Evolutionary conservation across 306 rosid species (phyloP), one percentile per base, ranked within the genome.

Genomic region (Pachyrhizus erosus): DNA sequence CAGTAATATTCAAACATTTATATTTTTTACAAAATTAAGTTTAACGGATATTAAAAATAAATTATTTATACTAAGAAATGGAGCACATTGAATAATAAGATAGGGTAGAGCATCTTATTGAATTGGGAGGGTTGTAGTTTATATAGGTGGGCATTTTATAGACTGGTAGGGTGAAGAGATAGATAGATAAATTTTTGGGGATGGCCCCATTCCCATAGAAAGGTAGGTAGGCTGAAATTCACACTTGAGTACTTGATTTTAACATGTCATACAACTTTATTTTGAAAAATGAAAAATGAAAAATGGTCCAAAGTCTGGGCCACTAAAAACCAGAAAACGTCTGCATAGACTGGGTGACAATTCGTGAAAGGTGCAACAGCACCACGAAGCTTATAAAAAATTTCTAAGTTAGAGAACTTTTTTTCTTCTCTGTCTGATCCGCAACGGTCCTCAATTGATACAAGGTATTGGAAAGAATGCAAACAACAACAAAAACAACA

Each of bases 401-500:
- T 23, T 33, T 73, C 73, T 70, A 39, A 71, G 74, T 69, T 64
- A 66, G 51, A n/a, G 70, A 84, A 72, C 37, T 62, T 10, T 15
- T 4, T 48, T 15, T 70, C 15, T 1, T 52, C 77, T 76, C 79
- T 80, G 39, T 24, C 11, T 52, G 55, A 40, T 69, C 20, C 80
- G 43, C 89, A 91, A 91, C 91, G 92, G 94, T 86, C 77, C 76
- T 73, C 49, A 73, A 9, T 42, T 12, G 49, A 73, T 68, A 48
- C 73, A 43, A 46, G 69, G 69, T 27, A 48, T 75, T 85, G 79
- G 83, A 80, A 81, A 67, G 77, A 77, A 58, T 82, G 87, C 54
- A 70, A 87, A 81, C 88, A 86, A 87, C 85, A 90, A 85, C 80
- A 88, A 87, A 88, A 85, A 90, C 93, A 86, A 86, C 84, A 84